Conservation (phyloP, 495 filamentous ascomycete species). For the Xylaria curta region DNA sequence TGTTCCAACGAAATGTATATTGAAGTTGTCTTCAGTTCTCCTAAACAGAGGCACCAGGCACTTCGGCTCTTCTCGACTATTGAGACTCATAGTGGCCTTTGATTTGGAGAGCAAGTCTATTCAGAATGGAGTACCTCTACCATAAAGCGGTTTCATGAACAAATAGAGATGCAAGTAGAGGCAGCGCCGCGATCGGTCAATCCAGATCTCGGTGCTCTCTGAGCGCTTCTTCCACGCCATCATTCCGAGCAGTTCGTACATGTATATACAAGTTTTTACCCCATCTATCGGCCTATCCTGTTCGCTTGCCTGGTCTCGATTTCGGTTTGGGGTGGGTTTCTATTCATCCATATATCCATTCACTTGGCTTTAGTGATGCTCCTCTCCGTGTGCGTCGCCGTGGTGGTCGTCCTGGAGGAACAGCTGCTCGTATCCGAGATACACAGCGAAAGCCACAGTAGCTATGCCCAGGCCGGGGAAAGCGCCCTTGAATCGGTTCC, state of each 20-base stretch:
- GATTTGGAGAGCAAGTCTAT: not conserved
- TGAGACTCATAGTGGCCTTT: not conserved
- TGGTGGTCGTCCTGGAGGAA: slow-evolving; percentile 82
- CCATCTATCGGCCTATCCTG: not conserved
- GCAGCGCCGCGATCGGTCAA: not conserved
- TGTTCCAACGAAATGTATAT: not conserved
- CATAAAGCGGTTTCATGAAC: not conserved
- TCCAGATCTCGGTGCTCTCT: not conserved
- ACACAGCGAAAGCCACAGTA: slow-evolving; percentile 85
- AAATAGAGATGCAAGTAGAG: not conserved
- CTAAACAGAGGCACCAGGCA: not conserved
- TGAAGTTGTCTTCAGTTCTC: not conserved
- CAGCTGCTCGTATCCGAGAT: slow-evolving; percentile 86
- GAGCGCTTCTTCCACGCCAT: slow-evolving; percentile 9
- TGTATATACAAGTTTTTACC: slow-evolving; percentile 26
- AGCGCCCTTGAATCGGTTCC: slow-evolving; percentile 81
- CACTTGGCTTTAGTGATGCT: slow-evolving; percentile 46
- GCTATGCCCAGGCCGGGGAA: slow-evolving; percentile 94
- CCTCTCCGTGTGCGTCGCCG: slow-evolving; percentile 54
- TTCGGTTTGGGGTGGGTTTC: not conserved
- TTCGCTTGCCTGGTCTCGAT: not conserved
- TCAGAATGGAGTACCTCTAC: not conserved
- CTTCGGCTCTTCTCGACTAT: not conserved
- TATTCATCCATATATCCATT: not conserved
- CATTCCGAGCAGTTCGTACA: slow-evolving; percentile 17